These are phyloP conservation scores for Phytophthora capsici DNA, from an alignment of 352 stramenopile genomes.

Conservation along the genomic window DNA sequence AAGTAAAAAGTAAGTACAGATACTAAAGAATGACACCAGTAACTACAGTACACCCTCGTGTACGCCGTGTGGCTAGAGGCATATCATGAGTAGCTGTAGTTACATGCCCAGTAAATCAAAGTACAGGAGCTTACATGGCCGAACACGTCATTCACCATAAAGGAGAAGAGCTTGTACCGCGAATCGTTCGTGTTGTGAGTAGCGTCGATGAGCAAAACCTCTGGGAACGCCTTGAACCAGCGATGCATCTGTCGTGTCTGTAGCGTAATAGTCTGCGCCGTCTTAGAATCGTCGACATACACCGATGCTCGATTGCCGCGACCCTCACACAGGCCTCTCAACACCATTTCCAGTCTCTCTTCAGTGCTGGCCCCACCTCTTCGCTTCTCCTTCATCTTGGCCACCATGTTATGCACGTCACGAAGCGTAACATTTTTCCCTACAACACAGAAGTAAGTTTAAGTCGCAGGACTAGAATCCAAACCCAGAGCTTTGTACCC, in stretches of 20 bases:
- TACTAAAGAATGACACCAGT: too few relatives aligned
- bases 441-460: neutral
- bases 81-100: too few relatives aligned
- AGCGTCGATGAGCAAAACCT: constrained; percentile 10
- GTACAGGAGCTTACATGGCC: too few relatives aligned
- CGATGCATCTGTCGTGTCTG: constrained; percentile 13
- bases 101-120: too few relatives aligned
- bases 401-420: constrained; percentile 11
- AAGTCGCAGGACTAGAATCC: neutral
- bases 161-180: constrained; percentile 19
- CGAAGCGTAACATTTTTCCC: constrained; percentile 4
- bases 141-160: constrained; percentile 9
- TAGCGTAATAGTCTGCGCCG: constrained; percentile 14
- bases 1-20: neutral
- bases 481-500: too few relatives aligned
- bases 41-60: too few relatives aligned
- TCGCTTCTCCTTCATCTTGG: neutral
- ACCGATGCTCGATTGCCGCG: neutral
- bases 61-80: too few relatives aligned
- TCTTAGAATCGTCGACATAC: constrained; percentile 2
- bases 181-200: constrained; percentile 14
- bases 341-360: neutral
- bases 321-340: neutral
- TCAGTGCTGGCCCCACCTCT: neutral
- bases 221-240: constrained; percentile 14